Evolutionary conservation across 768 basidiomycete genomes (phyloP).

Genomic region (Cyclocybe aegerita): DNA sequence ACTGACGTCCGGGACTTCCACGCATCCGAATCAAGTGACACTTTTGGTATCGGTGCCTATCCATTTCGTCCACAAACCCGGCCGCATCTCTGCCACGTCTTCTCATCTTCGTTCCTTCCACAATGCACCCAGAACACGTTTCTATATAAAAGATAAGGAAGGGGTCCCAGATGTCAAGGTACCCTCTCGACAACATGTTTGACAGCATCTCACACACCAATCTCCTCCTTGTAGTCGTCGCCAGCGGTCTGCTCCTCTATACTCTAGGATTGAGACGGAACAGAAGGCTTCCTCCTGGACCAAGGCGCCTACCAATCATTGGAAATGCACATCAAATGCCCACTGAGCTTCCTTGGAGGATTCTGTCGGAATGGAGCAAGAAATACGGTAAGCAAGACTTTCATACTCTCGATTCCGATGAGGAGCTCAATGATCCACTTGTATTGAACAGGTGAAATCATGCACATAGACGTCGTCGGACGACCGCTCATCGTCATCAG

Average conservation of each 20-base stretch:
- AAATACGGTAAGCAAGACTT: slow-evolving; percentile 7
- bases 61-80: too few species aligned
- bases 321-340: slow-evolving; percentile 16
- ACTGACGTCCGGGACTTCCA: too few species aligned
- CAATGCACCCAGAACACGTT: too few species aligned
- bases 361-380: slow-evolving; percentile 11
- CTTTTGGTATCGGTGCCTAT: too few species aligned
- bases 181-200: too few species aligned
- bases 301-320: slow-evolving; percentile 11
- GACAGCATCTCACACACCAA: too few species aligned
- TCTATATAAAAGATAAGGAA: too few species aligned
- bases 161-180: too few species aligned
- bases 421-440: neutral
- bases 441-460: slow-evolving; percentile 9
- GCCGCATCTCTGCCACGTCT: too few species aligned
- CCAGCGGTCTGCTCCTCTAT: neutral
- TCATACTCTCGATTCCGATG: neutral
- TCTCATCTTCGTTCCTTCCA: too few species aligned
- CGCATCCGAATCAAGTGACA: too few species aligned
- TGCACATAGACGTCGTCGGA: slow-evolving; percentile 15
- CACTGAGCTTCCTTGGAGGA: slow-evolving; percentile 6
- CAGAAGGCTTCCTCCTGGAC: slow-evolving; percentile 8
- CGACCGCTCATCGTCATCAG: slow-evolving; percentile 15
- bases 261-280: neutral
- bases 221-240: too few species aligned